A percentile compares a stretch with the other conserved stretches of the same genome.
Evolutionary conservation across 148 eudicot species (phyloP).

Genomic region (Arctostaphylos glauca): DNA sequence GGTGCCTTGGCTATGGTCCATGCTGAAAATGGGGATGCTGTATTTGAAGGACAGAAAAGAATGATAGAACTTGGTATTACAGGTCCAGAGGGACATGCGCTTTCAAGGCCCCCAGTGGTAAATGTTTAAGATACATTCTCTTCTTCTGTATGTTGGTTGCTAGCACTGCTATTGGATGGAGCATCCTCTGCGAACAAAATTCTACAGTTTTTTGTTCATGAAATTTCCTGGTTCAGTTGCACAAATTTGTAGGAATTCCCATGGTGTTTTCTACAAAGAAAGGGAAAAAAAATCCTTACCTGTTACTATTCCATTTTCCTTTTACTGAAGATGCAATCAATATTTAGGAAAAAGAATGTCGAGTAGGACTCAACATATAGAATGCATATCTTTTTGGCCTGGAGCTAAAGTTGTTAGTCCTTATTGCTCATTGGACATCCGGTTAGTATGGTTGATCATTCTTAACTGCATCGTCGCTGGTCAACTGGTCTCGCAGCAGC

Average conservation of each 20-base stretch:
- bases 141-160: not conserved
- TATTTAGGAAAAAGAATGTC: not conserved
- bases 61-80: constrained; percentile 98
- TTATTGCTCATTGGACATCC: not conserved
- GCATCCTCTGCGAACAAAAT: not conserved
- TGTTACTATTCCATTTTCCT: not conserved
- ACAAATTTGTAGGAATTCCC: not conserved
- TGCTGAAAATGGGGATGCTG: constrained; percentile 99
- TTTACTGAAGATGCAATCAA: not conserved
- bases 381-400: not conserved
- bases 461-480: not conserved
- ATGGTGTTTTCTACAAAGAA: not conserved
- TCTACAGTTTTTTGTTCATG: not conserved
- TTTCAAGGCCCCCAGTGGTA: constrained; percentile 95
- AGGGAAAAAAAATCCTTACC: not conserved
- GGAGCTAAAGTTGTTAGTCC: not conserved
- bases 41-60: constrained; percentile 93
- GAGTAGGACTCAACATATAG: not conserved
- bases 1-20: constrained; percentile 99
- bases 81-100: constrained; percentile 99
- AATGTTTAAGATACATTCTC: constrained; percentile 1
- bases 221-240: not conserved
- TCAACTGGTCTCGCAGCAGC: too few species aligned
- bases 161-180: not conserved
- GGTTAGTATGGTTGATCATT: constrained; percentile 1